Base-by-base conservation (phyloP, 345 rosid species). In the Boechera retrofracta region DNA sequence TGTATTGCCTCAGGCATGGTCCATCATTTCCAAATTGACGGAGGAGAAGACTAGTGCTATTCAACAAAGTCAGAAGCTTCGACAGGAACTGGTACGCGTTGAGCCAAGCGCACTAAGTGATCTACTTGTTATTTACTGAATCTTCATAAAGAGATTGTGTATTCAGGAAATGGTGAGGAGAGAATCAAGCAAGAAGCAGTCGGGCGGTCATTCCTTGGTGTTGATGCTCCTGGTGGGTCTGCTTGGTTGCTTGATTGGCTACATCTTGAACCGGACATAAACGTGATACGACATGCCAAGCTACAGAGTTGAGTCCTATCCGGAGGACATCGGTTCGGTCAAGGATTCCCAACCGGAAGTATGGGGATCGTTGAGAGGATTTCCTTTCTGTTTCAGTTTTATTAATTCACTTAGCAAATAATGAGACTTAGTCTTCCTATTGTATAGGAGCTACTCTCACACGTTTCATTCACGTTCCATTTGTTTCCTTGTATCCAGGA, bases 11-110 rank as follows among this genome's bases (percentile, higher is more conserved):
- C 85, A 91, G 96, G 84, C 86, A 24, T 89, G 91, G 95, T 84
- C 96, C n/a, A 36, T 84, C 71, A 87, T 93, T 55, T 86, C 91
- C 21, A 88, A 77, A 74, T 75, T 93, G 84, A 91, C 92, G 0
- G 94, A 89, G 18, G 97, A 93, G 85, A 93, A 89, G 84, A 48
- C 85, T 59, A 53, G 69, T 71, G 96, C 94, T 32, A 64, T 87
- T 38, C 84, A 85, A 54, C 91, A 84, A 82, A 87, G 80, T 69
- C 85, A 85, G 75, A 83, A 67, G 86, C 87, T 93, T 67, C 81
- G 12, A 29, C 85, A 72, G 64, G 98, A 91, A 86, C 82, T 93
- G 97, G 98, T 93, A 85, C 66, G 78, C 21, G 8, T 76, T 49
- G 55, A 7, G 26, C 62, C 31, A 7, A 28, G 32, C 57, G n/a